Percentiles rank a stretch among this genome's conserved stretches.
Evolutionary conservation across 2,329 filamentous ascomycete genomes (phyloP).

Genomic region (Camillea tinctor): DNA sequence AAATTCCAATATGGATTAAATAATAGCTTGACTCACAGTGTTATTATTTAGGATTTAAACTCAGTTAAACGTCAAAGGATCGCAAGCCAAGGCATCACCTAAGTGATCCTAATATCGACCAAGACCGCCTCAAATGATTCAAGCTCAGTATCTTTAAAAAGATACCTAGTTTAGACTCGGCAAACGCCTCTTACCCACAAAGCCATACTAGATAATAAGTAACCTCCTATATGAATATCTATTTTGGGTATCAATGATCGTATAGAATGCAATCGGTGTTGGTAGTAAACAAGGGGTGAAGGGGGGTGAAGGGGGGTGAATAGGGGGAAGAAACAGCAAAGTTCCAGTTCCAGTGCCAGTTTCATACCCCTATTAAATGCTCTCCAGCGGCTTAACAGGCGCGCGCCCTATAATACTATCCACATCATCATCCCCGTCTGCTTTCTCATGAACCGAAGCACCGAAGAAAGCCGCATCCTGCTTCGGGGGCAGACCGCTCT

Average conservation of each 20-base stretch:
- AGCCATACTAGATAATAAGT: background rate
- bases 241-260: slow-evolving; percentile 18
- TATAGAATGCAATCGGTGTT: slow-evolving; percentile 12
- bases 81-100: too few species aligned
- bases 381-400: slow-evolving; percentile 41
- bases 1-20: too few species aligned
- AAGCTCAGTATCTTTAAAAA: background rate
- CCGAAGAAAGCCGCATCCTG: slow-evolving; percentile 17
- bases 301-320: too few species aligned
- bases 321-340: too few species aligned
- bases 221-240: background rate
- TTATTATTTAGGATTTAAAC: too few species aligned
- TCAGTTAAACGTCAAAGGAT: too few species aligned
- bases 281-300: background rate
- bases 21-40: too few species aligned
- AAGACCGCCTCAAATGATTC: too few species aligned
- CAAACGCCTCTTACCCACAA: background rate
- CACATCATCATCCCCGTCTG: slow-evolving; percentile 30
- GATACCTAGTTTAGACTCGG: background rate
- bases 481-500: slow-evolving; percentile 13
- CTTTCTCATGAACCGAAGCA: slow-evolving; percentile 8
- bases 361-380: slow-evolving; percentile 29
- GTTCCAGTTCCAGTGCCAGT: too few species aligned
- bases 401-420: slow-evolving; percentile 36
- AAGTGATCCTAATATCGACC: too few species aligned